Evolutionary conservation across 2,329 filamentous ascomycete genomes (phyloP), one percentile per base, ranked within the genome.

Genomic region (Elsinoe necatrix): DNA sequence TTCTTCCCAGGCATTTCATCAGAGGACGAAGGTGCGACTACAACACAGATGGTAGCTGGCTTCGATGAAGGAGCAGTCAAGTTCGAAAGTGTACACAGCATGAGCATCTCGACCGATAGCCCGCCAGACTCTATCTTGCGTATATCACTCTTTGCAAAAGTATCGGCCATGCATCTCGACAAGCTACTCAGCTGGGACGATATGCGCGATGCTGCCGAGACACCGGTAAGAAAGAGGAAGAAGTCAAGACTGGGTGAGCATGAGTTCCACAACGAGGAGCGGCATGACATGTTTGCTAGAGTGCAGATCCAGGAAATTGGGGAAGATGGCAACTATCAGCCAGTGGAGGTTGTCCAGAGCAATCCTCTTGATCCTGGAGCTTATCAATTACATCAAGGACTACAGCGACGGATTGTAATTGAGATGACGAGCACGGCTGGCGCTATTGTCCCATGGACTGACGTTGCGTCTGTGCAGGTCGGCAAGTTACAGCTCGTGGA

Each of bases 171-270:
- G 85, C 93, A 98, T 72, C 80, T 98, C 20, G 93, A 98, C 71
- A 97, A 95, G 74, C 79, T 98, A 52, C 81, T 96, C 11, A 98
- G 93, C 73, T 98, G 93, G 93, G 93, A 98, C 68, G 93, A 97
- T 65, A 96, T 98, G 85, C 84, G 92, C 58, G 92, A 98, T 70
- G 77, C 80, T 21, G 77, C 78, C 2, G 76, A 78, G 48, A 72
- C 73, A 20, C 73, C 74, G 2, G 80, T 81, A 16, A 77, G 84
- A 51, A 79, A 81, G 60, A 79, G 80, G 16, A 78, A 80, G 56
- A 75, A 75, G 41, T 79, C 87, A 21, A 81, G 93, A 9, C 84
- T 98, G 62, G 85, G 89, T 11, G 93, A 98, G 69, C 86, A 87
- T 0, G 91, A 98, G 63, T 98, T 95, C 68, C 95, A 86, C 65